Evolutionary conservation across 306 rosid species (phyloP).

Genomic region (Castanospermum australe): DNA sequence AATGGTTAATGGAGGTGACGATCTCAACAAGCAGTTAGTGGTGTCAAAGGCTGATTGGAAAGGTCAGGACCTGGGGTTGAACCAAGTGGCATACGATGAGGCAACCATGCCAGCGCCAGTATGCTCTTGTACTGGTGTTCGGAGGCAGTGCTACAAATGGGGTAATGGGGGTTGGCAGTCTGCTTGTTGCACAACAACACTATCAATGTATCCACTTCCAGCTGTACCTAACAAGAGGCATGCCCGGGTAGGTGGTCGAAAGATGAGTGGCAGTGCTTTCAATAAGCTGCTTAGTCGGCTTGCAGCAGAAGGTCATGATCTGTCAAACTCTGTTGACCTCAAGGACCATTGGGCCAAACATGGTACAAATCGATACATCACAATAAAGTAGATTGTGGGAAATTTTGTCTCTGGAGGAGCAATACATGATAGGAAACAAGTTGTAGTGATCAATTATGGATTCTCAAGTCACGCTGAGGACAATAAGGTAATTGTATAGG

Average conservation of each 20-base stretch:
- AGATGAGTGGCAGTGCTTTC: conserved; percentile 82
- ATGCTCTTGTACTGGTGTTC: conserved; percentile 67
- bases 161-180: conserved; percentile 89
- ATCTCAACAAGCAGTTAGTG: conserved; percentile 49
- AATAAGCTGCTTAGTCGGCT: conserved; percentile 72
- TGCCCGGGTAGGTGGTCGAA: conserved; percentile 71
- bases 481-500: background rate
- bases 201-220: conserved; percentile 73
- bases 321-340: conserved; percentile 66
- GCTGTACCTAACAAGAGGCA: conserved; percentile 78
- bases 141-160: conserved; percentile 83
- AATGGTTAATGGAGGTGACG: conserved; percentile 50
- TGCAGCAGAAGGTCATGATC: conserved; percentile 74
- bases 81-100: conserved; percentile 69
- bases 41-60: conserved; percentile 71
- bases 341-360: conserved; percentile 79
- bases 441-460: background rate
- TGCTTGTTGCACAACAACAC: conserved; percentile 70
- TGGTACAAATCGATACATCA: conserved; percentile 82
- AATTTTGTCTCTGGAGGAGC: background rate
- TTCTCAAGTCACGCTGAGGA: background rate
- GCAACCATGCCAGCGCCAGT: conserved; percentile 75
- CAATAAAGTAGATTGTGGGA: conserved; percentile 50
- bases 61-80: conserved; percentile 69
- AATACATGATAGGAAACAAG: background rate